A percentile compares a stretch with the other conserved stretches of the same genome.
Evolutionary conservation across 1,139 yeast genomes (phyloP).

Genomic region (Spencermartinsiella ligniputridi): DNA sequence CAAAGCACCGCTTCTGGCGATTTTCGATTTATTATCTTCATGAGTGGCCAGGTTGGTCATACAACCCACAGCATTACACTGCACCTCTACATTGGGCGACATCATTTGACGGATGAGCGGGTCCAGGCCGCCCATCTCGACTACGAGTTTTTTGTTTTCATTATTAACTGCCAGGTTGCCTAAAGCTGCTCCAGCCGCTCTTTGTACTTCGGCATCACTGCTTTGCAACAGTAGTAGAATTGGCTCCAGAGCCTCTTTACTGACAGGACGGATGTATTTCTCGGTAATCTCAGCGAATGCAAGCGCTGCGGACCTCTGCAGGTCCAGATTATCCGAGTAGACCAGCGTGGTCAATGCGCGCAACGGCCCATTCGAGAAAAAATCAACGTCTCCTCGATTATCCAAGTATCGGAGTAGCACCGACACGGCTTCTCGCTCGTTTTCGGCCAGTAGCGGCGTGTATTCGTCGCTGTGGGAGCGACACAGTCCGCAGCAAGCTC

Average conservation of each 20-base stretch:
- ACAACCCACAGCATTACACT: constrained; percentile 98
- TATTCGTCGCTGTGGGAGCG: constrained; percentile 36
- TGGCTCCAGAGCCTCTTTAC: constrained; percentile 89
- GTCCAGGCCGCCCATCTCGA: constrained; percentile 96
- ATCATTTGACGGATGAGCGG: constrained; percentile 97
- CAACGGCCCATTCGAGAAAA: constrained; percentile 69
- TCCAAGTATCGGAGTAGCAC: constrained; percentile 84
- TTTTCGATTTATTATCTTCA: constrained; percentile 92
- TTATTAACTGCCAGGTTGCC: constrained; percentile 97
- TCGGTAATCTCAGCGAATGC: constrained; percentile 99
- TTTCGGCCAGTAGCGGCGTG: constrained; percentile 90
- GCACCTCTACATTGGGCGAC: constrained; percentile 95
- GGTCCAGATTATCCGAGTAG: constrained; percentile 88
- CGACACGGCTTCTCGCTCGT: constrained; percentile 94
- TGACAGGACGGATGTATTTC: constrained; percentile 75
- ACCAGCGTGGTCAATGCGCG: constrained; percentile 89
- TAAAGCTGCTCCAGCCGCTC: constrained; percentile 98
- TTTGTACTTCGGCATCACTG: constrained; percentile 88
- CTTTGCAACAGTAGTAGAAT: constrained; percentile 81
- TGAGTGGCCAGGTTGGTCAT: constrained; percentile 98
- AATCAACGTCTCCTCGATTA: constrained; percentile 79
- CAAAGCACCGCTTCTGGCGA: constrained; percentile 95
- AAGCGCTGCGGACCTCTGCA: constrained; percentile 95
- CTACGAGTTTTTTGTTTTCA: constrained; percentile 87
- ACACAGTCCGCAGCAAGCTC: constrained; percentile 21